Evolutionary conservation across 768 basidiomycete species (phyloP).

Genomic region (Russula griseocarnosa): DNA sequence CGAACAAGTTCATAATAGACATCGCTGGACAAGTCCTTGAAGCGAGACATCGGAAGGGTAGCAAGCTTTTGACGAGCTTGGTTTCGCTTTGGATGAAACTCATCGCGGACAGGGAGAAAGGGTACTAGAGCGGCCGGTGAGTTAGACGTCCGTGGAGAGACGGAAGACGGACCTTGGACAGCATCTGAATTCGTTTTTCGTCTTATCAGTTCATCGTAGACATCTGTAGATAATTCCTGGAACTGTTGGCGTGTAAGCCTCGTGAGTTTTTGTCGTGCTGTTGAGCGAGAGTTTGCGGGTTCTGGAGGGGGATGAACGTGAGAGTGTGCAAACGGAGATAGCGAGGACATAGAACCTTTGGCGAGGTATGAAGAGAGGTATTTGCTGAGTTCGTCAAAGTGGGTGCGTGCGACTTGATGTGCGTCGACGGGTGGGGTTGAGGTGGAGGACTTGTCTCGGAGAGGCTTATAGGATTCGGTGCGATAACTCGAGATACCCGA

Average conservation of each 20-base stretch:
- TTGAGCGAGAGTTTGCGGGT: constrained; percentile 71
- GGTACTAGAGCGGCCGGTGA: constrained; percentile 49
- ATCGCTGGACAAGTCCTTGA: constrained; percentile 93
- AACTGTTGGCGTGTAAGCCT: constrained; percentile 94
- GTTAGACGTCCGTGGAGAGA: background rate
- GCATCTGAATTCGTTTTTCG: constrained; percentile 58
- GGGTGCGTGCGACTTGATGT: constrained; percentile 57
- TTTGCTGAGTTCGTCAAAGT: constrained; percentile 67
- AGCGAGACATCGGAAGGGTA: constrained; percentile 80
- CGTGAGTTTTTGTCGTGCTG: constrained; percentile 87
- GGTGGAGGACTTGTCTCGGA: constrained; percentile 53
- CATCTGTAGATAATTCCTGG: constrained; percentile 95
- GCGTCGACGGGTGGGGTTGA: constrained; percentile 55
- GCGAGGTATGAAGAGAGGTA: constrained; percentile 73
- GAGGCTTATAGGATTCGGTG: constrained; percentile 68
- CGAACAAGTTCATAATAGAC: constrained; percentile 91
- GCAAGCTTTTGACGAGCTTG: constrained; percentile 97
- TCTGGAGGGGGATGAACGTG: constrained; percentile 41
- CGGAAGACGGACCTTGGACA: constrained; percentile 54
- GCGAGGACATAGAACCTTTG: constrained; percentile 48
- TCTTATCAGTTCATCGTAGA: constrained; percentile 92
- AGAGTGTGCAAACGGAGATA: background rate
- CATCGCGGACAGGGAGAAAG: constrained; percentile 86
- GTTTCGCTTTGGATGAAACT: constrained; percentile 98
- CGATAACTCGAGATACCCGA: constrained; percentile 88